phyloP scores from a whole-genome alignment of 148 eudicot species.

The Rhododendron griersonianum region DNA sequence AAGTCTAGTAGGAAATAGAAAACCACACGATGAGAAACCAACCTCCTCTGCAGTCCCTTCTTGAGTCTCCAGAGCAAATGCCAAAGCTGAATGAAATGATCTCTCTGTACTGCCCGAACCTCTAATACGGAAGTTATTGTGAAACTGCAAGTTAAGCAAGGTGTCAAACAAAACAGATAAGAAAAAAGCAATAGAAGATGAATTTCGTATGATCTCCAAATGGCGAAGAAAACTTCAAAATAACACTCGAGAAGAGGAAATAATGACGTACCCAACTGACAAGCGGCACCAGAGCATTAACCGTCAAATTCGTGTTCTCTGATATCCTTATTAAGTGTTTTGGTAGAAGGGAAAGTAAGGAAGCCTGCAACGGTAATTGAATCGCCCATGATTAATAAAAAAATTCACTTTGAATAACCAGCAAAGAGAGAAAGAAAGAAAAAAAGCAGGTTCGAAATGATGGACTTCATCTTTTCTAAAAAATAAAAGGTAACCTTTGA shows the following conservation, averaged over 20 bases:
- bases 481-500: not conserved
- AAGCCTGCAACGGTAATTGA: conserved; percentile 58
- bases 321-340: conserved; percentile 54
- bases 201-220: not conserved
- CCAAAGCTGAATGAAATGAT: conserved; percentile 51
- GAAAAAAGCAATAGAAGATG: not conserved
- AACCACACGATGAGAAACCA: conserved; percentile 6
- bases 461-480: not conserved
- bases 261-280: conserved; percentile 65
- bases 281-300: conserved; percentile 53
- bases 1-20: not conserved
- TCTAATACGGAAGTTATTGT: conserved; percentile 56
- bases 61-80: conserved; percentile 59
- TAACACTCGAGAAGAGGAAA: not conserved
- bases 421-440: not conserved
- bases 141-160: conserved; percentile 46
- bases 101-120: conserved; percentile 39
- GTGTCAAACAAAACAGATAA: not conserved
- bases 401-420: not conserved
- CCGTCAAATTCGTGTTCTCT: conserved; percentile 47
- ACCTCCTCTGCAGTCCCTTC: conserved; percentile 98
- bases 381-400: not conserved
- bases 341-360: conserved; percentile 78
- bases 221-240: not conserved
- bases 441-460: not conserved